Percentiles rank a stretch among this genome's conserved stretches.
These are phyloP conservation scores for Fraxinus sp. DNA, from an alignment of 305 asterid species.

Conservation along the genomic window DNA sequence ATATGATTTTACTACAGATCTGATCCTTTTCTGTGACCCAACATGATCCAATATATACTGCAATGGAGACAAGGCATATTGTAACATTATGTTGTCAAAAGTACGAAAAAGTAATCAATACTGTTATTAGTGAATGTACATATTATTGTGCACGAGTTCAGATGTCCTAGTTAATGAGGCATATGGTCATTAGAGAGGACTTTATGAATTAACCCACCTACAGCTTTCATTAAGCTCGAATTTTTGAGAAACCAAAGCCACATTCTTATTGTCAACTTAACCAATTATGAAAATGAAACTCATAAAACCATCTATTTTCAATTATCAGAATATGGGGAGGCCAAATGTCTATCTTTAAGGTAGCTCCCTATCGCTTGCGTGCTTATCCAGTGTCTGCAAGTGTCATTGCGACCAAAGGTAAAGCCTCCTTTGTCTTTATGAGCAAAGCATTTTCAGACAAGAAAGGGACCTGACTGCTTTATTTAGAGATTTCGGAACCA, in stretches of 20 bases:
- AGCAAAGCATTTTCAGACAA: background rate
- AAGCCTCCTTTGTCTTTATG: background rate
- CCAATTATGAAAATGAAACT: background rate
- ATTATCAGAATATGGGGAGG: background rate
- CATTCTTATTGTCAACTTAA: background rate
- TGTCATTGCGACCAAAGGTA: background rate
- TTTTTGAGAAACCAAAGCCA: background rate
- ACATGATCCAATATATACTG: background rate
- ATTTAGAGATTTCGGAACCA: background rate
- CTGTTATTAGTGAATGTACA: background rate
- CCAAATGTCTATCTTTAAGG: background rate
- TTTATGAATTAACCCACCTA: background rate
- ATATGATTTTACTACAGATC: background rate
- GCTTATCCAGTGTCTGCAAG: background rate
- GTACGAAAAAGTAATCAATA: background rate
- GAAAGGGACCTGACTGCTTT: background rate
- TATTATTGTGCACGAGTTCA: background rate
- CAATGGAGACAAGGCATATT: background rate
- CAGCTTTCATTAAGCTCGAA: background rate
- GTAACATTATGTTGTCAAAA: background rate
- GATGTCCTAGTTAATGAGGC: background rate
- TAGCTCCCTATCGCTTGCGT: background rate
- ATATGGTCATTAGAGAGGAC: background rate
- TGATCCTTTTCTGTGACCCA: background rate
- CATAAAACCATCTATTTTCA: background rate